Evolutionary conservation across 1,139 yeast species (phyloP).

Genomic region (Zygoascus sp.): DNA sequence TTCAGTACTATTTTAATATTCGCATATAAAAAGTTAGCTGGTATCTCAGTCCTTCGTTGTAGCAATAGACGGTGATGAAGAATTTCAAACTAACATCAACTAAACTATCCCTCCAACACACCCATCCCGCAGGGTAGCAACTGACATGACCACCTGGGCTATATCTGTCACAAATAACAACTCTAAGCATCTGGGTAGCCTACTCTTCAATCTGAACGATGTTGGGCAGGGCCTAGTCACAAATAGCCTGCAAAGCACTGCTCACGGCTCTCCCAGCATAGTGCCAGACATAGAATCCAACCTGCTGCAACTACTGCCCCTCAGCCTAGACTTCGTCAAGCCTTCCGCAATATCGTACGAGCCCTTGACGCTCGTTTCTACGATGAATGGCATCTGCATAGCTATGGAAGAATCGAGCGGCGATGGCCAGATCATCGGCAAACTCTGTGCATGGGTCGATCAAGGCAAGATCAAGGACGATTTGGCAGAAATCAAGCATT

Average conservation of each 20-base stretch:
- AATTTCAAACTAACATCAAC: not conserved
- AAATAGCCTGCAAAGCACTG: not conserved
- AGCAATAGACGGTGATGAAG: not conserved
- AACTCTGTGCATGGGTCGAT: not conserved
- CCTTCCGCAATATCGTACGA: not conserved
- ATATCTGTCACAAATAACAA: not conserved
- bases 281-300: not conserved
- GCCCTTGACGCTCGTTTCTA: not conserved
- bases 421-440: not conserved
- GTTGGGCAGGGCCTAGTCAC: not conserved
- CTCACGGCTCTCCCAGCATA: not conserved
- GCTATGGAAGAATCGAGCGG: not conserved
- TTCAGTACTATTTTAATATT: not conserved
- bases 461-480: not conserved
- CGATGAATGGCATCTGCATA: not conserved
- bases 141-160: not conserved
- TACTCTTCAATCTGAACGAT: not conserved
- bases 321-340: not conserved
- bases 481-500: not conserved
- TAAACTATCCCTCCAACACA: not conserved
- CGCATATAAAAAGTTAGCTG: constrained; percentile 1
- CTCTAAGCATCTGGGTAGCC: not conserved
- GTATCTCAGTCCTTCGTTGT: not conserved
- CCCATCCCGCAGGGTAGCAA: too few relatives aligned
- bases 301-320: not conserved